Base-by-base conservation (phyloP, 1,284 basidiomycete species). In the Microstroma glucosiphilum region DNA sequence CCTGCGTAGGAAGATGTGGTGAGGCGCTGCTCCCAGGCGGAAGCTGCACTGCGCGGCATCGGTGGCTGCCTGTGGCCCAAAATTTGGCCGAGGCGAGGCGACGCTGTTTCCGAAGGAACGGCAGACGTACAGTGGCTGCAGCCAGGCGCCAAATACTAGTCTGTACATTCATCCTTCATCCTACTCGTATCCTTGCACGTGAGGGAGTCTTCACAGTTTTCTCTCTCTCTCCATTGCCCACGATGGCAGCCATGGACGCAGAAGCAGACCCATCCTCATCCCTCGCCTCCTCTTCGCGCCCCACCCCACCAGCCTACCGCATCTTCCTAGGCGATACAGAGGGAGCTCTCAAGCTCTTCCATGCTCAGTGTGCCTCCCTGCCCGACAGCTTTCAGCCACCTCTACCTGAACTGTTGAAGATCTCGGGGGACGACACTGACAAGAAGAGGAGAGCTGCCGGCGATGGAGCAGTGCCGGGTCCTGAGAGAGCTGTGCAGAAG, bases 401-500 rank as follows among this genome's bases (percentile, higher is more conserved):
- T 21, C 25, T 19, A 21, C 51, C 17, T 17, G 21, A 19, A 21
- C 21, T 54, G 51, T 4, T 19, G 7, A 15, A 21, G 17, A 6
- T 54, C 30, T 12, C 12, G 43, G 43, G 21, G 12, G 43, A 48
- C 43, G 17, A 48, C 6, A 12, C 43, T 48, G 15, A 21, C 43
- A 48, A 21, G 17, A 21, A 17, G 43, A 48, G 21, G 12, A 48
- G 12, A 17, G 6, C 6, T 12, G 43, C 6, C 21, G 43, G 17
- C 43, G 15, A 17, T 17, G 43, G 17, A 21, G 17, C 51, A 25
- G 51, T 13, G 25, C 19, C 51, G 6, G 51, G 21, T 13, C 21
- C 17, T 25, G 51, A 54, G 17, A 54, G 21, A 26, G 42, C 42
- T 6, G 40, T 59, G 9, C 58, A 59, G 30, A 59, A 51, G 41